Percentiles rank a stretch among this genome's conserved stretches.
Conservation (phyloP, 2,329 filamentous ascomycete genomes). For the Alternaria incomplexa region DNA sequence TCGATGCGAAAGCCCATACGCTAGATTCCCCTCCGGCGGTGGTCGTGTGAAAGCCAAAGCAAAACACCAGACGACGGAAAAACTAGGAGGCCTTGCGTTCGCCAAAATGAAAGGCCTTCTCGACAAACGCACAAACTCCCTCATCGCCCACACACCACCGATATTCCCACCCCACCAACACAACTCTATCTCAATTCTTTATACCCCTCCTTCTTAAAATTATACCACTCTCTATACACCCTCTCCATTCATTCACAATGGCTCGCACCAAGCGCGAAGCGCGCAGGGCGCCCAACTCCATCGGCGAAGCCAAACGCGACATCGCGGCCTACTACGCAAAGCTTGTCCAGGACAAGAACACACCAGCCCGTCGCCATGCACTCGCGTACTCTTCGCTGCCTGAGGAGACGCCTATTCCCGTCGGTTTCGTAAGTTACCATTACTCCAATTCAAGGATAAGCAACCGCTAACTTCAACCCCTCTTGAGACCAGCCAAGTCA, state of each 20-base stretch:
- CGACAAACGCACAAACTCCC: background rate
- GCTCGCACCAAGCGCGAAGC: background rate
- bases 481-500: background rate
- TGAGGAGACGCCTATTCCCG: background rate
- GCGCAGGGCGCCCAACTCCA: background rate
- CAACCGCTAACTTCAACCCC: background rate
- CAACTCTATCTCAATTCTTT: background rate
- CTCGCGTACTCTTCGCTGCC: background rate
- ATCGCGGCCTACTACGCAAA: background rate
- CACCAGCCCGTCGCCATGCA: background rate
- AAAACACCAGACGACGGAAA: background rate
- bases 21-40: too few relatives aligned
- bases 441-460: background rate
- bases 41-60: background rate
- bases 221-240: background rate
- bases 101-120: background rate
- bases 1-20: background rate
- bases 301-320: background rate
- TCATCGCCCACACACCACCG: background rate
- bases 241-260: background rate
- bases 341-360: background rate
- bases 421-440: background rate
- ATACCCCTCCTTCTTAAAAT: background rate
- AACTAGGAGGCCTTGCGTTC: background rate
- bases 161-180: background rate